Percentiles rank a stretch among this genome's conserved stretches.
Evolutionary conservation across 495 filamentous ascomycete species (phyloP).

Genomic region (Aspergillus cavernicola): DNA sequence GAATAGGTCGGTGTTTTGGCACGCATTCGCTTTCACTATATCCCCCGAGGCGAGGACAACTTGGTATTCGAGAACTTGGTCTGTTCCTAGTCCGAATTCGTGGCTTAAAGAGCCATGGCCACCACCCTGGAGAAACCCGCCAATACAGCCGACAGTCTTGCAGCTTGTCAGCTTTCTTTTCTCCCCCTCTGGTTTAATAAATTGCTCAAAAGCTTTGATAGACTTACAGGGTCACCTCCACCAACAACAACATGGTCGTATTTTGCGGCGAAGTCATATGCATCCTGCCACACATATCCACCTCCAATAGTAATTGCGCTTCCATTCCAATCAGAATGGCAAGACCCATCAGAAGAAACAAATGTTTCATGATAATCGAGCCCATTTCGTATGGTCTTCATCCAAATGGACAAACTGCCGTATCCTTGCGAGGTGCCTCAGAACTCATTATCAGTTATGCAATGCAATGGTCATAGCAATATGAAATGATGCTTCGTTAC

Average conservation of each 20-base stretch:
- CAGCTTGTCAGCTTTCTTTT: background rate
- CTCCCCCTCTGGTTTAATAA: background rate
- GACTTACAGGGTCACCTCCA: conserved; percentile 30
- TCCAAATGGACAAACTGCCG: too few species aligned
- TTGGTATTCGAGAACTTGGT: conserved; percentile 34
- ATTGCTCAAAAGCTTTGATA: too few species aligned
- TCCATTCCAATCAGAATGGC: too few species aligned
- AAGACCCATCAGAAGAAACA: too few species aligned
- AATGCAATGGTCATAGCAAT: too few species aligned
- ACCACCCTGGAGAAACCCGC: conserved; percentile 37
- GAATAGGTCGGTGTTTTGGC: conserved; percentile 55
- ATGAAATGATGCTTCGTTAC: too few species aligned
- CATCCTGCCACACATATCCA: too few species aligned
- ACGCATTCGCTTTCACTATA: conserved; percentile 43
- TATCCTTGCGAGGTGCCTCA: too few species aligned
- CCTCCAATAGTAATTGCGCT: too few species aligned
- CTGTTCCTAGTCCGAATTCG: conserved; percentile 33
- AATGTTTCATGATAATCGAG: too few species aligned
- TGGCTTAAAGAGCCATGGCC: conserved; percentile 30
- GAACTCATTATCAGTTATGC: too few species aligned
- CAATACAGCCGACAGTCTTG: conserved; percentile 34
- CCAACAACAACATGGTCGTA: conserved; percentile 27
- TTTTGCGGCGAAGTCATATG: background rate
- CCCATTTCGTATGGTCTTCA: too few species aligned
- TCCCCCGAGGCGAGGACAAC: conserved; percentile 53